These are phyloP conservation scores for Ceratocystis diversiconidia DNA, from an alignment of 2,329 filamentous ascomycete species.

Conservation along the genomic window DNA sequence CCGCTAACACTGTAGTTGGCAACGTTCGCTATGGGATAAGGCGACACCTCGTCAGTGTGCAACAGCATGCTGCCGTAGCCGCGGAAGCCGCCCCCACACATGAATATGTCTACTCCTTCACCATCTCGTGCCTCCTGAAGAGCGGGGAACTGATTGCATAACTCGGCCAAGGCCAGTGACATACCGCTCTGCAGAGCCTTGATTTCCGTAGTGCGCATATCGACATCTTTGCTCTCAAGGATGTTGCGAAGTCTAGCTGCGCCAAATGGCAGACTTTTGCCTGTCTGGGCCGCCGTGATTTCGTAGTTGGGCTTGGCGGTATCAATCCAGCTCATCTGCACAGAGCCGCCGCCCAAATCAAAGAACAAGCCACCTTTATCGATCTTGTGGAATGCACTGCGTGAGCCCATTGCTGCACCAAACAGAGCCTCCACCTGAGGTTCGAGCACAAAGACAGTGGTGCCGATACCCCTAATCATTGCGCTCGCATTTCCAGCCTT, in stretches of 20 bases:
- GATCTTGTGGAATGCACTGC: slow-evolving; percentile 55
- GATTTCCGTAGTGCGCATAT: slow-evolving; percentile 33
- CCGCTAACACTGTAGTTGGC: slow-evolving; percentile 60
- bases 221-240: slow-evolving; percentile 29
- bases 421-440: slow-evolving; percentile 72
- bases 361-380: slow-evolving; percentile 52
- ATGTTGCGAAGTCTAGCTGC: slow-evolving; percentile 42
- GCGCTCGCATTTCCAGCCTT: slow-evolving; percentile 59
- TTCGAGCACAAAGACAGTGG: slow-evolving; percentile 56
- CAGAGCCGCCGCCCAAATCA: slow-evolving; percentile 65
- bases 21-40: slow-evolving; percentile 73
- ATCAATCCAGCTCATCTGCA: slow-evolving; percentile 51
- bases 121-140: slow-evolving; percentile 28
- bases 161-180: slow-evolving; percentile 41
- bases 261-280: slow-evolving; percentile 46
- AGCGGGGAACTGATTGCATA: slow-evolving; percentile 34
- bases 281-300: slow-evolving; percentile 37
- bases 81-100: slow-evolving; percentile 80
- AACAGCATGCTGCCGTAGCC: slow-evolving; percentile 86
- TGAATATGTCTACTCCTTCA: slow-evolving; percentile 53
- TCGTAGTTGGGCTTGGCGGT: slow-evolving; percentile 35
- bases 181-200: slow-evolving; percentile 45
- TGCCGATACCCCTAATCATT: slow-evolving; percentile 56
- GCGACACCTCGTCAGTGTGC: slow-evolving; percentile 55
- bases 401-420: slow-evolving; percentile 64